A percentile compares a stretch with the other conserved stretches of the same genome.
phyloP scores from a whole-genome alignment of 768 basidiomycete genomes.

The Lyophyllum shimeji region DNA sequence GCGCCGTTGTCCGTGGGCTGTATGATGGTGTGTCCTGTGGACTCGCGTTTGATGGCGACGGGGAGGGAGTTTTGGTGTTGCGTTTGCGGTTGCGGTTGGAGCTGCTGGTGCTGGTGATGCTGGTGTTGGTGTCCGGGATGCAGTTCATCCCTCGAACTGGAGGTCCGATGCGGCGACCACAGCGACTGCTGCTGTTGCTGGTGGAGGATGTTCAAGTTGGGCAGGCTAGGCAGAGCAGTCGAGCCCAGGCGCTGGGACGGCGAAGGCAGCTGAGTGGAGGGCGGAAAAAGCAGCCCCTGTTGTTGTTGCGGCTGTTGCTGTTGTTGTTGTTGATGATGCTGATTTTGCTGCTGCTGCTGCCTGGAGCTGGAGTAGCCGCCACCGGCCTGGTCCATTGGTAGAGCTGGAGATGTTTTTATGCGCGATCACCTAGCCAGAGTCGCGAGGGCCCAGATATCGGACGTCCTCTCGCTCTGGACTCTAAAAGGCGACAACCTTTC shows the following conservation, averaged over 20 bases:
- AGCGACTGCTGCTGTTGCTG: slow-evolving; percentile 5
- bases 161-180: slow-evolving; percentile 29
- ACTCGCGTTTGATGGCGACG: slow-evolving; percentile 25
- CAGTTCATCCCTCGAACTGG: slow-evolving; percentile 42
- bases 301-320: slow-evolving; percentile 11
- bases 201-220: slow-evolving; percentile 6
- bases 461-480: neutral
- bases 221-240: slow-evolving; percentile 6
- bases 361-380: slow-evolving; percentile 10
- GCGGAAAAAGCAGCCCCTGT: slow-evolving; percentile 15
- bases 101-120: slow-evolving; percentile 11
- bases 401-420: slow-evolving; percentile 4
- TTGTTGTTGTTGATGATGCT: slow-evolving; percentile 6
- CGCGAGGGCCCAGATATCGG: neutral
- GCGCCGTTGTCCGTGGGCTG: slow-evolving; percentile 3
- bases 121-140: slow-evolving; percentile 22
- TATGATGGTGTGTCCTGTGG: neutral
- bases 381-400: slow-evolving; percentile 9
- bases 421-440: neutral
- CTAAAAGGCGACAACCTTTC: neutral
- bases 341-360: slow-evolving; percentile 1
- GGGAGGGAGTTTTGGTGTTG: slow-evolving; percentile 20
- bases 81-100: slow-evolving; percentile 22
- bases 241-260: slow-evolving; percentile 12
- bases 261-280: slow-evolving; percentile 20